These are phyloP conservation scores for Lignosus rhinocerotis DNA, from an alignment of 1,284 basidiomycete genomes.

Conservation along the genomic window DNA sequence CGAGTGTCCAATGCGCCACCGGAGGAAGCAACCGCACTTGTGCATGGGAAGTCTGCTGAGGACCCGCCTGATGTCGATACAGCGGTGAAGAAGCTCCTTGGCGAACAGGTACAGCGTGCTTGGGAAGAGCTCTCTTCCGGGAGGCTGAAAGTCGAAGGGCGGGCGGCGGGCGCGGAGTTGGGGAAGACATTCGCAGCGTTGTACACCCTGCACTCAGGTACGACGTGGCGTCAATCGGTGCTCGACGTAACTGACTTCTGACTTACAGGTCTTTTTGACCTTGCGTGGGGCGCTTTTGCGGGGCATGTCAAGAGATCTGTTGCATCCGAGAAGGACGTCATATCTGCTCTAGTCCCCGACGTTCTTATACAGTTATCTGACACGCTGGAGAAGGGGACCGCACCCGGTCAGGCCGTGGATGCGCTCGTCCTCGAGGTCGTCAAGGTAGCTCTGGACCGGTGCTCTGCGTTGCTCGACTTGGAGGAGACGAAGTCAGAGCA, in stretches of 20 bases:
- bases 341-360: conserved; percentile 40
- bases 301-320: conserved; percentile 27
- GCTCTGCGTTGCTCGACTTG: conserved; percentile 29
- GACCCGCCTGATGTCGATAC: conserved; percentile 14
- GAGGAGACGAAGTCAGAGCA: conserved; percentile 16
- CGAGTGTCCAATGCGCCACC: conserved; percentile 34
- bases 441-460: conserved; percentile 29
- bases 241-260: background rate
- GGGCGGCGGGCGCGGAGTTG: conserved; percentile 45
- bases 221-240: conserved; percentile 9
- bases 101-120: conserved; percentile 47
- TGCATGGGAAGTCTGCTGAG: background rate
- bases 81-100: conserved; percentile 35
- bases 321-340: conserved; percentile 15
- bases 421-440: conserved; percentile 31
- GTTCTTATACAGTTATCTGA: conserved; percentile 45
- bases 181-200: conserved; percentile 46
- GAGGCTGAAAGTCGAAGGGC: conserved; percentile 49
- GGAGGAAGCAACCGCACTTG: conserved; percentile 18
- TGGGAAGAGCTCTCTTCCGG: conserved; percentile 48
- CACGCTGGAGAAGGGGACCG: conserved; percentile 29
- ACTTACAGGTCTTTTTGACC: conserved; percentile 38
- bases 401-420: conserved; percentile 31
- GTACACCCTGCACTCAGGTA: conserved; percentile 44
- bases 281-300: conserved; percentile 46